Percentiles rank a stretch among this genome's conserved stretches.
These are phyloP conservation scores for Striga asiatica DNA, from an alignment of 257 asterid genomes.

Conservation along the genomic window DNA sequence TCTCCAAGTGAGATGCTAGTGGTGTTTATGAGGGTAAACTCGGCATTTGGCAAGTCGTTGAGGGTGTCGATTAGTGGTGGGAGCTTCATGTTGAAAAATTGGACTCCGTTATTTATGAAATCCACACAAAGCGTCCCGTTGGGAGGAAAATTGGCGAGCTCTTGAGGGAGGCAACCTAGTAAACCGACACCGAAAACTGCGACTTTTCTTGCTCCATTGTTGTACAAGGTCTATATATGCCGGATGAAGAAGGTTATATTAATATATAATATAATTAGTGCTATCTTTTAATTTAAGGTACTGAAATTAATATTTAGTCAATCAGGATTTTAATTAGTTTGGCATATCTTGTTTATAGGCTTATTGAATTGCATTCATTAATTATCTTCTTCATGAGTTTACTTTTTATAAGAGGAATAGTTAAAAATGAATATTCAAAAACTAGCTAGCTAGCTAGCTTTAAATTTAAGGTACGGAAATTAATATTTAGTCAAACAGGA, in stretches of 20 bases:
- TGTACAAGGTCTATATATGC: conserved; percentile 29
- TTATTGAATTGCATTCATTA: too few relatives aligned
- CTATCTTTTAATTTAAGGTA: too few relatives aligned
- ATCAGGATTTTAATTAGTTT: too few relatives aligned
- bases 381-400: too few relatives aligned
- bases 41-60: conserved; percentile 15
- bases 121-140: conserved; percentile 34
- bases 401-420: too few relatives aligned
- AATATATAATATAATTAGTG: too few relatives aligned
- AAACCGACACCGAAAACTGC: conserved; percentile 34
- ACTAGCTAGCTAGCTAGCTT: too few relatives aligned
- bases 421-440: too few relatives aligned
- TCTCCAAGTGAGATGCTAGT: conserved; percentile 24
- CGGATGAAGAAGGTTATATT: background rate
- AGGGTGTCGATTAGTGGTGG: conserved; percentile 26
- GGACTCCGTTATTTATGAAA: conserved; percentile 21
- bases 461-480: too few relatives aligned
- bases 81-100: conserved; percentile 23
- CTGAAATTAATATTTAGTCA: too few relatives aligned
- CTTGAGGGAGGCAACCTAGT: conserved; percentile 39
- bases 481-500: too few relatives aligned
- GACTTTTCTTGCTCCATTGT: conserved; percentile 39
- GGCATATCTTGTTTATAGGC: too few relatives aligned
- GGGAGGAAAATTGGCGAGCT: conserved; percentile 4
- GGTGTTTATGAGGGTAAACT: conserved; percentile 33